Conservation (phyloP, 305 asterid genomes). For the Fraxinus xanthoxyloides region DNA sequence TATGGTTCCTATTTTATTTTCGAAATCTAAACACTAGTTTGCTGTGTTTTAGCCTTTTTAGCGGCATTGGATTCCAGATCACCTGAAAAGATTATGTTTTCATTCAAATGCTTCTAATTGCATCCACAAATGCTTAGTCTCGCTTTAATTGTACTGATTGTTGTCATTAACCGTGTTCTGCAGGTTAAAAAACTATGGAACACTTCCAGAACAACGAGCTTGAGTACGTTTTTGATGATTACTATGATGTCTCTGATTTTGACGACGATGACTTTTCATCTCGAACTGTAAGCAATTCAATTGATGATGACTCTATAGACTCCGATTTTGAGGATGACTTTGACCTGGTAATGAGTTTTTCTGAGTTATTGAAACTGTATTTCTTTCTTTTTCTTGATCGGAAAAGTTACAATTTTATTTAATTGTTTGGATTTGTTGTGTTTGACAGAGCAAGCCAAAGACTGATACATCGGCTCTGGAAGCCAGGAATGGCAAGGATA, state of each 20-base stretch:
- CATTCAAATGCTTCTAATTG: neutral
- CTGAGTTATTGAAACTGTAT: neutral
- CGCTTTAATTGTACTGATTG: neutral
- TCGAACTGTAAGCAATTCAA: constrained; percentile 21
- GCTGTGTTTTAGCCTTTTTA: neutral
- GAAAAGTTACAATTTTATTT: neutral
- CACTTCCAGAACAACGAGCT: constrained; percentile 52
- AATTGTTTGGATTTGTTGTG: neutral
- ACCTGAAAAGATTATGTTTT: neutral
- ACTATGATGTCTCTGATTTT: constrained; percentile 39
- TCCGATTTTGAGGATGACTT: constrained; percentile 71
- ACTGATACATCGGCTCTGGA: constrained; percentile 79
- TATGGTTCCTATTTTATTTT: neutral
- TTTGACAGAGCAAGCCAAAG: constrained; percentile 43
- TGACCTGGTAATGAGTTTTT: constrained; percentile 41
- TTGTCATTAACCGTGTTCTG: constrained; percentile 3
- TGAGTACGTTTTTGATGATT: constrained; percentile 50
- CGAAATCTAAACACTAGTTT: neutral
- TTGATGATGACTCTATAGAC: constrained; percentile 39
- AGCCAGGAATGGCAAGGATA: constrained; percentile 83
- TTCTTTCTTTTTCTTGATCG: neutral
- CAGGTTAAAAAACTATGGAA: constrained; percentile 36
- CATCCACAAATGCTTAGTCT: neutral
- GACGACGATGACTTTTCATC: constrained; percentile 37
- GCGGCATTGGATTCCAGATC: neutral